phyloP scores from a whole-genome alignment of 768 basidiomycete genomes.

The Lentinula detonsa region DNA sequence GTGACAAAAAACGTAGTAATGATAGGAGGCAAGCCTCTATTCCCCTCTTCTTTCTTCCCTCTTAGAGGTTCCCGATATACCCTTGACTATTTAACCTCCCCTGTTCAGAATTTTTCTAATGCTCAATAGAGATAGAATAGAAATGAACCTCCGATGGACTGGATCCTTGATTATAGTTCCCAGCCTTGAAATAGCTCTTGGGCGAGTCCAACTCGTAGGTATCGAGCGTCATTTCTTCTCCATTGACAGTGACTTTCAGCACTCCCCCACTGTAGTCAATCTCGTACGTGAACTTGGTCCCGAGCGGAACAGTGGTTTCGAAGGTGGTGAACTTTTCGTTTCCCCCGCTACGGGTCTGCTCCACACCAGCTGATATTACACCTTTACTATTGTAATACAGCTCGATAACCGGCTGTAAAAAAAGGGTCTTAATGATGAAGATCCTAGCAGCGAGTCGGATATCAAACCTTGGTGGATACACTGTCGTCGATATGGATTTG shows the following conservation, averaged over 20 bases:
- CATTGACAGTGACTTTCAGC: conserved; percentile 6
- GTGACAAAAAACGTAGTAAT: background rate
- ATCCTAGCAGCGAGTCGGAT: background rate
- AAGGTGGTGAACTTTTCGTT: background rate
- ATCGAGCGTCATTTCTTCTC: background rate
- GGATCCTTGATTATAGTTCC: conserved; percentile 6
- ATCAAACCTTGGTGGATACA: background rate
- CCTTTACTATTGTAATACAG: conserved; percentile 4
- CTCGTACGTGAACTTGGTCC: conserved; percentile 5
- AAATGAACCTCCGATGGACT: conserved; percentile 6
- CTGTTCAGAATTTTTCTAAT: background rate
- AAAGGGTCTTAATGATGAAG: no score
- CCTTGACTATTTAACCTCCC: background rate
- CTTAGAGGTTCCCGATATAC: background rate
- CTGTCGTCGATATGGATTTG: conserved; percentile 5
- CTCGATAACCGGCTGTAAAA: conserved; percentile 1
- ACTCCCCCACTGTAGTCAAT: background rate
- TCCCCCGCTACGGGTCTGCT: conserved; percentile 2
- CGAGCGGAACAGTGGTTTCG: background rate
- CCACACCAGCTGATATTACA: background rate
- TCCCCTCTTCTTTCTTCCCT: background rate
- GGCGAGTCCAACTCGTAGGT: conserved; percentile 5
- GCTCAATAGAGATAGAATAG: background rate
- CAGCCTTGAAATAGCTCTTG: conserved; percentile 6
- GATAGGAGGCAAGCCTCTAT: background rate